phyloP scores from a whole-genome alignment of 345 rosid genomes.

The Aquilaria malaccensis region DNA sequence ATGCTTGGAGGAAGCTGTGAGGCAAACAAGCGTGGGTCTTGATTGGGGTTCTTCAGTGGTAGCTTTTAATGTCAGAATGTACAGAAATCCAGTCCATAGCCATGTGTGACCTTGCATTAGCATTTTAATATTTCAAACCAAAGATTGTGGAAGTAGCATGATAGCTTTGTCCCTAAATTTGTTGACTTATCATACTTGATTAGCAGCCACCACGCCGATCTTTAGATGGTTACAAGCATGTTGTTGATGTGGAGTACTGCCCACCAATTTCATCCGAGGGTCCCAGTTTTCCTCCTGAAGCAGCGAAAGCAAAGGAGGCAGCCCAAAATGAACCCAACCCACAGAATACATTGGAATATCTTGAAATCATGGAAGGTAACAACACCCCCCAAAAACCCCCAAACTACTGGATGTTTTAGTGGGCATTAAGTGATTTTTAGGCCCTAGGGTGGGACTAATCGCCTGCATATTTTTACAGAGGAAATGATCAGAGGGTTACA shows the following conservation, averaged over 20 bases:
- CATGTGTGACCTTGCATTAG: neutral
- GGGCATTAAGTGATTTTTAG: too few relatives aligned
- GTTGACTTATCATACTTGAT: slow-evolving; percentile 4
- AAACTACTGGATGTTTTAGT: too few relatives aligned
- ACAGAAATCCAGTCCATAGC: neutral
- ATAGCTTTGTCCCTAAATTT: neutral
- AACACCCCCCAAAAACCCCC: too few relatives aligned
- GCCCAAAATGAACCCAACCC: slow-evolving; percentile 68
- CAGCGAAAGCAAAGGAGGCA: slow-evolving; percentile 81
- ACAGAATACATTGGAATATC: slow-evolving; percentile 61
- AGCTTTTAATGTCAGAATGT: too few relatives aligned
- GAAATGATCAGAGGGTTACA: slow-evolving; percentile 91
- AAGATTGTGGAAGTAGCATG: neutral
- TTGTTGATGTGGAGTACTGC: slow-evolving; percentile 86
- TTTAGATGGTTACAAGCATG: slow-evolving; percentile 92
- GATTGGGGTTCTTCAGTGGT: too few relatives aligned
- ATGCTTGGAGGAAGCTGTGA: too few relatives aligned
- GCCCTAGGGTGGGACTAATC: neutral
- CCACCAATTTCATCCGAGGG: slow-evolving; percentile 81
- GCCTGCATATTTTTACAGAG: slow-evolving; percentile 38
- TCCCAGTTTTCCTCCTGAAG: slow-evolving; percentile 80
- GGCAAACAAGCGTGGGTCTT: too few relatives aligned
- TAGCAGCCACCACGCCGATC: slow-evolving; percentile 78
- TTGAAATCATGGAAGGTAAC: slow-evolving; percentile 88
- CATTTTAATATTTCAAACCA: neutral